Conservation (phyloP, 1,284 basidiomycete species). For the Puccinia triticina region DNA sequence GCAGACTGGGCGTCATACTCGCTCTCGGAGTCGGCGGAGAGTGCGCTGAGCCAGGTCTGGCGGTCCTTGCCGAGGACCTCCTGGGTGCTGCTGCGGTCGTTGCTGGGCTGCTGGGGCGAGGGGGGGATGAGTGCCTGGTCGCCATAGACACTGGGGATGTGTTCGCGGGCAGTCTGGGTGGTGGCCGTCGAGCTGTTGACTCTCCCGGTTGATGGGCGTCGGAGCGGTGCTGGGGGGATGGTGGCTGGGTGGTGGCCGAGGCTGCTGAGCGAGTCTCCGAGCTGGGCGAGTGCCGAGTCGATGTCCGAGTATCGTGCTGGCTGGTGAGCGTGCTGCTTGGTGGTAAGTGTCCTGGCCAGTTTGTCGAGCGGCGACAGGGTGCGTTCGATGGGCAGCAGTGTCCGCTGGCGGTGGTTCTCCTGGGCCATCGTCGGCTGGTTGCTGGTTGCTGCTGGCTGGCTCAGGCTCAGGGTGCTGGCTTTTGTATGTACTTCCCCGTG, state of each 20-base stretch:
- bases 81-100: not conserved
- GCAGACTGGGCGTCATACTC: not conserved
- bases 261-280: too few species aligned
- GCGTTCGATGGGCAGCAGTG: slow-evolving; percentile 3
- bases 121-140: not conserved
- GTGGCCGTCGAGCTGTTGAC: slow-evolving; percentile 20
- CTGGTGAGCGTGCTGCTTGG: not conserved
- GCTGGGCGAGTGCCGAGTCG: not conserved
- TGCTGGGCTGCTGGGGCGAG: not conserved
- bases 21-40: slow-evolving; percentile 7
- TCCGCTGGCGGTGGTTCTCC: too few species aligned
- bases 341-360: slow-evolving; percentile 20
- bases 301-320: not conserved
- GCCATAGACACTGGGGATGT: slow-evolving; percentile 20
- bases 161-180: not conserved
- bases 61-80: not conserved
- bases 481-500: too few species aligned
- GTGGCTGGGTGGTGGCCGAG: not conserved
- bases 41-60: slow-evolving; percentile 15
- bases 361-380: slow-evolving; percentile 35
- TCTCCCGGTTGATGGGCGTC: not conserved
- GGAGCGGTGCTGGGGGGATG: not conserved
- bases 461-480: too few species aligned
- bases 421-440: too few species aligned
- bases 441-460: too few species aligned